Evolutionary conservation across 108 stramenopile species (phyloP), one percentile per base, ranked within the genome.

Genomic region (Fragilariopsis cylindrus): DNA sequence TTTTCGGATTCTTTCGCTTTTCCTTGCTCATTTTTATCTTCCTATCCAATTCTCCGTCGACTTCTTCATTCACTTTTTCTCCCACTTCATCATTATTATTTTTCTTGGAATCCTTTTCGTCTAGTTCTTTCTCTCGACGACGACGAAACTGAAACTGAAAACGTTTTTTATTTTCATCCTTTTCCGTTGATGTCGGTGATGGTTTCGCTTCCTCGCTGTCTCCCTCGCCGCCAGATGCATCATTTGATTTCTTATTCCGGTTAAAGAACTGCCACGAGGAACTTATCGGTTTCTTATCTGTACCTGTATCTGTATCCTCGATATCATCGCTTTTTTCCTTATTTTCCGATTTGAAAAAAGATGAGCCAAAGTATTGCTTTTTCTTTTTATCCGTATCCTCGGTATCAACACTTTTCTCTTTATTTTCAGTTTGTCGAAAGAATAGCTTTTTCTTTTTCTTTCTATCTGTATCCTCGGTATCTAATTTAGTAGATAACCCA

Each of bases 261-360:
- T 63, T 45, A 40, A 63, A 63, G 13, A 45, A 63, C 45, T 63
- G 62, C 62, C 62, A 63, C 7, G 62, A 63, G 43, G 62, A 60
- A 45, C 45, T 63, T 43, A 45, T 9, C 43, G 8, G 40, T 62
- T 41, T 40, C 39, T 21, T 41, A 5, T 21, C 43, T 40, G 21
- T 45, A 5, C 5, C 62, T 43, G 40, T 40, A 4, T 11, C 58
- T 21, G 40, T 6, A 4, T 41, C 62, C 39, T 45, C 39, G 41
- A 43, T 42, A n/a, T 47, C 8, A 45, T 40, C 62, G 58, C 43
- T 63, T 9, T 45, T 45, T 21, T 11, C 45, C 15, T 44, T 8
- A 15, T 41, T 56, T 19, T 19, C 55, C 9, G 55, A n/a, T 7
- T 19, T n/a, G 19, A n/a, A n/a, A n/a, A 19, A 56, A 30, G 30